Evolutionary conservation across 352 stramenopile genomes (phyloP).

Genomic region (Discostella stelligera): DNA sequence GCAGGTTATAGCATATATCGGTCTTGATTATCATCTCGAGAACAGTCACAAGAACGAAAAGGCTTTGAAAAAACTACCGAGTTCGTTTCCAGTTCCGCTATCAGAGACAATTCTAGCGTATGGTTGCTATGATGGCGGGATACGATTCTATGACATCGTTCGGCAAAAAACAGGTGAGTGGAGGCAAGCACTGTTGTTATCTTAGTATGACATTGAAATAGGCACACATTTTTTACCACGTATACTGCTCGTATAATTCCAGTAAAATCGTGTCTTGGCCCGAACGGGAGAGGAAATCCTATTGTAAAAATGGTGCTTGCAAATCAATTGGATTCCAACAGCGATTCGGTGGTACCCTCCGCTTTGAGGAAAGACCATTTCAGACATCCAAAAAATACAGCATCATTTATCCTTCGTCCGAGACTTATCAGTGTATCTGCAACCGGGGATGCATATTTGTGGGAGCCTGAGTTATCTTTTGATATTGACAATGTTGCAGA

Average conservation of each 20-base stretch:
- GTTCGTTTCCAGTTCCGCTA: conserved; percentile 40
- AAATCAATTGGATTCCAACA: conserved; percentile 24
- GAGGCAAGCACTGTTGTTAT: not conserved
- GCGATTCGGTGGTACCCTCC: not conserved
- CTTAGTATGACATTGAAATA: not conserved
- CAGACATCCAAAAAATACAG: conserved; percentile 6
- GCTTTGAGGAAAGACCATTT: conserved; percentile 3
- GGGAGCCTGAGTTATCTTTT: conserved; percentile 47
- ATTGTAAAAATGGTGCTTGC: conserved; percentile 47
- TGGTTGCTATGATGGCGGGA: conserved; percentile 46
- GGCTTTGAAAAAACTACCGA: conserved; percentile 25
- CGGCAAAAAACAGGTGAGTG: conserved; percentile 24
- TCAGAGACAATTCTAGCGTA: conserved; percentile 46
- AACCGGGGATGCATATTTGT: conserved; percentile 39
- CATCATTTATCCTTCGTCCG: not conserved
- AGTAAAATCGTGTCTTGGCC: conserved; percentile 37
- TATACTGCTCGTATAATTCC: not conserved
- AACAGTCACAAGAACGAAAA: conserved; percentile 12
- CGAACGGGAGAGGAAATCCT: conserved; percentile 43
- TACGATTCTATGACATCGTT: conserved; percentile 46
- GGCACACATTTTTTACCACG: not conserved
- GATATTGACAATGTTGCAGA: conserved; percentile 28
- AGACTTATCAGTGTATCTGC: conserved; percentile 37
- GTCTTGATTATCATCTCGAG: conserved; percentile 32
- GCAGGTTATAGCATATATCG: conserved; percentile 42